Percentiles rank a stretch among this genome's conserved stretches.
Conservation (phyloP, 169 alveolate genomes). For the Plasmodium inui region DNA sequence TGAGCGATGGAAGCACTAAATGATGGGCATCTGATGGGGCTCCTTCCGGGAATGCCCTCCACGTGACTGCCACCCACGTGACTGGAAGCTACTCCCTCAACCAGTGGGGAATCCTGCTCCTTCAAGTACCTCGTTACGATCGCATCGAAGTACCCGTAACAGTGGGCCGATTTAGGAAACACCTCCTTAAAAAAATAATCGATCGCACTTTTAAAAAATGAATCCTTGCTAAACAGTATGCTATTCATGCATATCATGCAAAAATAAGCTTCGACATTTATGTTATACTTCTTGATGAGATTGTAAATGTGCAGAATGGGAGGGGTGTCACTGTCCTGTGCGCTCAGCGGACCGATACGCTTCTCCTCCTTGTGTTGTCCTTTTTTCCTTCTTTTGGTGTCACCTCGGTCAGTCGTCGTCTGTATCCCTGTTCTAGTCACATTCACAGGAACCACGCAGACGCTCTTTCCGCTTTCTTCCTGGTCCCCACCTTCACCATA, state of each 20-base stretch:
- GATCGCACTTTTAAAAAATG: slow-evolving; percentile 41
- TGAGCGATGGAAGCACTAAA: neutral
- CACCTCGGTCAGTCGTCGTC: neutral
- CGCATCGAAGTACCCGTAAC: slow-evolving; percentile 19
- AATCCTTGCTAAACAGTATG: slow-evolving; percentile 60
- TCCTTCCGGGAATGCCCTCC: neutral
- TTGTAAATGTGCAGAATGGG: slow-evolving; percentile 28
- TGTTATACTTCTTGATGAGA: slow-evolving; percentile 14
- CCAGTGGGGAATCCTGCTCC: neutral
- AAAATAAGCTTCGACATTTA: slow-evolving; percentile 41
- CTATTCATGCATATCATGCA: slow-evolving; percentile 68
- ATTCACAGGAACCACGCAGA: neutral
- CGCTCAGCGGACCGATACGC: neutral
- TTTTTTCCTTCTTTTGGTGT: neutral
- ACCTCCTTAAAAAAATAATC: slow-evolving; percentile 59
- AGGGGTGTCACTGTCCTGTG: neutral
- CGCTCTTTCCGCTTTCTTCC: neutral
- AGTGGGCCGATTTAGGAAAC: slow-evolving; percentile 1
- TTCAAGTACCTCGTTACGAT: slow-evolving; percentile 16
- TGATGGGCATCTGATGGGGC: neutral
- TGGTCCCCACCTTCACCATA: neutral
- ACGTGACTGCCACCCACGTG: neutral
- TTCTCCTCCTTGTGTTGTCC: neutral
- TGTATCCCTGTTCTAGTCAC: neutral
- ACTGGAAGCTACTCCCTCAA: neutral